Conservation (phyloP, 1,139 yeast species). For the Hyphopichia buzzinii region DNA sequence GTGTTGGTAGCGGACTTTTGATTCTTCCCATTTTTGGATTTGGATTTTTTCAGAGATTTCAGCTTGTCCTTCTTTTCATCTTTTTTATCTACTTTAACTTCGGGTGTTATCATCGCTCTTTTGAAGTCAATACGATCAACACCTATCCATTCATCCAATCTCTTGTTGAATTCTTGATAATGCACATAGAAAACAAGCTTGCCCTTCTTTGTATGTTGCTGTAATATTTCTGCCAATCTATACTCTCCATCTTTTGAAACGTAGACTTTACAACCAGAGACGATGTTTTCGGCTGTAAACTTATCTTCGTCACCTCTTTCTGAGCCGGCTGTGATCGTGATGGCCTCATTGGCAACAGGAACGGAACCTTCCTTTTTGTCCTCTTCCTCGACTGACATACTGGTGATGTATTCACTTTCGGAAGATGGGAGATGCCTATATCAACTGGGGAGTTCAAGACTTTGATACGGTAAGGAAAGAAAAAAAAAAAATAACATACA, state of each 20-base stretch:
- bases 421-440: too few relatives aligned
- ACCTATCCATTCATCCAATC: constrained; percentile 89
- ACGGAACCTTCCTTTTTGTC: neutral
- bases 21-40: constrained; percentile 12
- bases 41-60: constrained; percentile 22
- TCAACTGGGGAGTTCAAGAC: too few relatives aligned
- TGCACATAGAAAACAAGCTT: constrained; percentile 86
- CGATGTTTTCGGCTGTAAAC: constrained; percentile 47
- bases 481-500: constrained; percentile 1
- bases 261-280: constrained; percentile 75
- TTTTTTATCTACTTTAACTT: constrained; percentile 53
- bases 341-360: constrained; percentile 4
- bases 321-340: constrained; percentile 6
- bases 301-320: constrained; percentile 9
- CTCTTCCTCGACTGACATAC: constrained; percentile 5
- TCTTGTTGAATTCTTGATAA: constrained; percentile 86
- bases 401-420: neutral
- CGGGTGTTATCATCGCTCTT: constrained; percentile 70
- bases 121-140: constrained; percentile 67
- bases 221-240: constrained; percentile 82
- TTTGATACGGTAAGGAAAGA: neutral
- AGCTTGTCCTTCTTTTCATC: constrained; percentile 22
- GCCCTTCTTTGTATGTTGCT: constrained; percentile 73
- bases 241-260: constrained; percentile 79
- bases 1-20: constrained; percentile 18